Conservation (phyloP, 805 yeast species). For the Sugiyamaella marilandica region DNA sequence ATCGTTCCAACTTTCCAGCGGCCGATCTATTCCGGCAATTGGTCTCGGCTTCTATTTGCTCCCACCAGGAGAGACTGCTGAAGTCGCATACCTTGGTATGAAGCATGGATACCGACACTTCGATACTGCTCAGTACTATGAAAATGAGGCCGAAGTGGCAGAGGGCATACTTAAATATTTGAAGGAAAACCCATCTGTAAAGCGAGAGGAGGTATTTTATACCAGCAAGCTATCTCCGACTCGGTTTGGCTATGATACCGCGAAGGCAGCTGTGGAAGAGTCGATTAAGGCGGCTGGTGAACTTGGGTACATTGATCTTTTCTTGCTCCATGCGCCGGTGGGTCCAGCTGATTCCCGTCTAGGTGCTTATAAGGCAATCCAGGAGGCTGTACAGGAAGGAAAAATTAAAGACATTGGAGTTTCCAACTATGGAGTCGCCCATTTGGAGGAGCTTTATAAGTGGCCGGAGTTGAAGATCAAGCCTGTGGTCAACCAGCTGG, state of each 20-base stretch:
- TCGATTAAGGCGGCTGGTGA: constrained; percentile 47
- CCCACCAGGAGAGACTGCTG: constrained; percentile 22
- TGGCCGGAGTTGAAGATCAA: constrained; percentile 45
- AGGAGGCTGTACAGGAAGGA: constrained; percentile 50
- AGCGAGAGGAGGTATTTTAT: constrained; percentile 47
- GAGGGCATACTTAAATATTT: constrained; percentile 54
- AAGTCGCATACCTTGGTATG: constrained; percentile 54
- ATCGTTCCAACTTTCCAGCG: neutral
- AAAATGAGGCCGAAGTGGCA: constrained; percentile 58
- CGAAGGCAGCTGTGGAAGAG: constrained; percentile 45
- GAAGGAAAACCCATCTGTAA: constrained; percentile 44
- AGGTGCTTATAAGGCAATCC: constrained; percentile 51
- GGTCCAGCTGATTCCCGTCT: constrained; percentile 32
- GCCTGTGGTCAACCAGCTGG: constrained; percentile 78
- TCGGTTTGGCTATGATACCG: constrained; percentile 40
- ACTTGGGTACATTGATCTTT: constrained; percentile 56
- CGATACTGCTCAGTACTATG: constrained; percentile 63
- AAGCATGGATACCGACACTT: constrained; percentile 65
- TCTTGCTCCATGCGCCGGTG: constrained; percentile 55
- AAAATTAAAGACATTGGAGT: constrained; percentile 54
- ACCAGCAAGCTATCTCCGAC: constrained; percentile 51
- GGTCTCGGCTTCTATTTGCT: constrained; percentile 28
- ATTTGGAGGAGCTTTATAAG: constrained; percentile 47
- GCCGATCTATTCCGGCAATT: constrained; percentile 20
- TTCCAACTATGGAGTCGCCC: constrained; percentile 56